Evolutionary conservation across 225 moss, liverwort and hornwort genomes (phyloP).

Genomic region (Antitrichia curtipendula): DNA sequence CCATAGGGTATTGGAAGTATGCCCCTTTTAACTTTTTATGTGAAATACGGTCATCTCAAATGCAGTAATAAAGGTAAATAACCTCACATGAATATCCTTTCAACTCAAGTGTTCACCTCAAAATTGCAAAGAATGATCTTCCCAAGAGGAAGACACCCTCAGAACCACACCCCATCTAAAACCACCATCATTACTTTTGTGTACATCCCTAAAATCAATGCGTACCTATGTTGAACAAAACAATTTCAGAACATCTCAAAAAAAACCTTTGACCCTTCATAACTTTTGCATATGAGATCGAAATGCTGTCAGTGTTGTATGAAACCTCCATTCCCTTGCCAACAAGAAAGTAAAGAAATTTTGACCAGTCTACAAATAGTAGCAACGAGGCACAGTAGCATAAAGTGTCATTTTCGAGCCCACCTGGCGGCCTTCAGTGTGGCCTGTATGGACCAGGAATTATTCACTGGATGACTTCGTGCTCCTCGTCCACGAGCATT

Average conservation of each 20-base stretch:
- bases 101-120: no score
- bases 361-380: no score
- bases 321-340: background rate
- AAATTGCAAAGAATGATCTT: no score
- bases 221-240: background rate
- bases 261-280: background rate
- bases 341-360: background rate
- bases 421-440: background rate
- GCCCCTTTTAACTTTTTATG: no score
- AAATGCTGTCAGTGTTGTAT: fast-evolving
- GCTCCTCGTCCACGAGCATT: background rate
- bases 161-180: background rate
- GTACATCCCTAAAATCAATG: background rate
- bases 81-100: no score
- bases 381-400: background rate
- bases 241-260: background rate
- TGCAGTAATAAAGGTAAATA: no score
- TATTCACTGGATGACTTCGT: background rate
- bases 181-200: background rate
- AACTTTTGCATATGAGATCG: background rate
- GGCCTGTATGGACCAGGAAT: background rate
- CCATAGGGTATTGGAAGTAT: no score
- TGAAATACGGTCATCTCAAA: no score
- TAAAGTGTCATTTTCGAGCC: no score
- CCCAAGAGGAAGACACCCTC: fast-evolving